Evolutionary conservation across 495 filamentous ascomycete species (phyloP).

Genomic region (Venustampulla echinocandica): DNA sequence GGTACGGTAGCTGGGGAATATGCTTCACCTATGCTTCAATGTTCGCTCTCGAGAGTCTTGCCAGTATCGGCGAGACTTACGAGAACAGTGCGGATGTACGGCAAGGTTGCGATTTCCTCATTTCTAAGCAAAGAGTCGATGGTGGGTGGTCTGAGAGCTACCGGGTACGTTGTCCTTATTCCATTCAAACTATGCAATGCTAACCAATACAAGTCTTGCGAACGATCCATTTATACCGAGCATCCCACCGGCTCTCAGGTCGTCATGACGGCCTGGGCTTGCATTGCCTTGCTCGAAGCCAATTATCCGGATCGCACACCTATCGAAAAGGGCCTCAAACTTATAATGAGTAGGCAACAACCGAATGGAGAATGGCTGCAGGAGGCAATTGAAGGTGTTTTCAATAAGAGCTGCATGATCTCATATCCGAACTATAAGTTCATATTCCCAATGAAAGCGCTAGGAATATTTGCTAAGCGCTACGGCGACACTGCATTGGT

Average conservation of each 20-base stretch:
- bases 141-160: constrained; percentile 98
- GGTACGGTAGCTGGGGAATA: constrained; percentile 97
- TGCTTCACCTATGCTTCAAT: constrained; percentile 95
- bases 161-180: constrained; percentile 47
- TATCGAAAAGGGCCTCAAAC: constrained; percentile 63
- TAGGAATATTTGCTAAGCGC: constrained; percentile 72
- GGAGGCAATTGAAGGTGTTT: constrained; percentile 93
- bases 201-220: constrained; percentile 37
- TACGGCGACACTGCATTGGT: constrained; percentile 50
- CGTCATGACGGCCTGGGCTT: constrained; percentile 87
- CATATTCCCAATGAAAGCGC: constrained; percentile 85
- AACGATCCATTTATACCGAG: constrained; percentile 43
- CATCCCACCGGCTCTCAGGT: constrained; percentile 62
- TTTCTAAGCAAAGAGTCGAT: constrained; percentile 74
- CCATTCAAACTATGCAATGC: background rate
- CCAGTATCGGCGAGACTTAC: constrained; percentile 74
- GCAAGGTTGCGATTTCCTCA: constrained; percentile 74
- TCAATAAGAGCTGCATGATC: constrained; percentile 99
- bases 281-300: constrained; percentile 77
- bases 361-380: constrained; percentile 89
- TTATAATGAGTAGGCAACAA: constrained; percentile 80
- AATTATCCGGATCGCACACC: constrained; percentile 67
- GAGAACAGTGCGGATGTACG: constrained; percentile 59
- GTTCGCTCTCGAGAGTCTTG: constrained; percentile 86
- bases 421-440: constrained; percentile 99